phyloP scores from a whole-genome alignment of 2,329 filamentous ascomycete species.

The Fonsecaea erecta region DNA sequence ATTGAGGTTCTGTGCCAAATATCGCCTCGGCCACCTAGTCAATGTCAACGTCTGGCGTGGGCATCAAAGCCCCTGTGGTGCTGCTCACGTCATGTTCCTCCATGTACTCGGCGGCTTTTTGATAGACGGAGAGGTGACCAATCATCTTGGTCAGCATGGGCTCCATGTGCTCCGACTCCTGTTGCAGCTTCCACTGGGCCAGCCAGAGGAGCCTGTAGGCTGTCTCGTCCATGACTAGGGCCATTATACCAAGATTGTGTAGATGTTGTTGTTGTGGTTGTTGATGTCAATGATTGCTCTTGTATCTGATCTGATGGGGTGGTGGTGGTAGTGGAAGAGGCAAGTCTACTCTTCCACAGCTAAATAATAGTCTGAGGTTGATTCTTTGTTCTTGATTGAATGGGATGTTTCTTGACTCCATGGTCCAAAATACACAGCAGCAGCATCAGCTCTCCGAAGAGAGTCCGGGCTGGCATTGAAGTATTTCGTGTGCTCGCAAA shows the following conservation, averaged over 20 bases:
- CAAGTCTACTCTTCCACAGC: background rate
- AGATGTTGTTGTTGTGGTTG: too few relatives aligned
- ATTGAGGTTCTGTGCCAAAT: background rate
- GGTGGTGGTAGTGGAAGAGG: too few relatives aligned
- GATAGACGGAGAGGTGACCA: slow-evolving; percentile 22
- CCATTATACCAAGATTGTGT: background rate
- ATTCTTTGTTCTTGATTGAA: too few relatives aligned
- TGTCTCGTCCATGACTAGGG: slow-evolving; percentile 9
- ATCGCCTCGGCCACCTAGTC: slow-evolving; percentile 21
- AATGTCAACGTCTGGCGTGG: background rate
- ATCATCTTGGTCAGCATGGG: slow-evolving; percentile 22
- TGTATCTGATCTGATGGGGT: background rate
- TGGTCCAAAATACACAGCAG: too few relatives aligned
- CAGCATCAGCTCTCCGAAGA: background rate
- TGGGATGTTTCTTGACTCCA: background rate
- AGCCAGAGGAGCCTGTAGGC: slow-evolving; percentile 20
- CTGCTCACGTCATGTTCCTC: slow-evolving; percentile 7
- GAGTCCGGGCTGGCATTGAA: background rate
- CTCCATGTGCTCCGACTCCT: slow-evolving; percentile 21
- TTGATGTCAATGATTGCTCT: background rate
- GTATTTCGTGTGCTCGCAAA: background rate
- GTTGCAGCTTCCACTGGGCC: slow-evolving; percentile 23
- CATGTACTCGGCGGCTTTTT: slow-evolving; percentile 15
- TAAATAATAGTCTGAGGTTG: too few relatives aligned
- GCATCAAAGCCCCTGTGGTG: background rate